Evolutionary conservation across 176 grass and related monocot genomes (phyloP), one percentile per base, ranked within the genome.

Genomic region (Cenchrus fungigraminus): DNA sequence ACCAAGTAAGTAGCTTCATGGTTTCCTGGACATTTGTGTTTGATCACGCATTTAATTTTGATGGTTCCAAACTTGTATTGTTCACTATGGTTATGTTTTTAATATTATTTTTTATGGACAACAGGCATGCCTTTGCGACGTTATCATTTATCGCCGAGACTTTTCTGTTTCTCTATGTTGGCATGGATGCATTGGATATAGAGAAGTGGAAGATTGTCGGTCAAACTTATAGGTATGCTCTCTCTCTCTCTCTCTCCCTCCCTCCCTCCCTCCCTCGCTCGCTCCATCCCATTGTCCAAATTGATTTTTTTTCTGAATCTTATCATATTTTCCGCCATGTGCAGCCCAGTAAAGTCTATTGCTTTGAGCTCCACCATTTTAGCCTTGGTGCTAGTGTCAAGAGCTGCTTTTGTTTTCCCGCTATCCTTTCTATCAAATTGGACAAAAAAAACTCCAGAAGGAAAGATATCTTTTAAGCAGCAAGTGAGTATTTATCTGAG

Each of bases 121-220:
- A 68, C 77, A 97, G 92, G 92, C 95, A 97, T 72, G 87, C 90
- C 80, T 97, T 97, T 89, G 95, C 92, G 3, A 95, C 92, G 65
- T 79, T 95, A 76, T 97, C 95, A 54, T 97, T 97, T 88, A 97
- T 97, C 31, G 56, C 92, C 0, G 95, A 97, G 79, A 91, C 86
- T 56, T 97, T 97, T 83, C 87, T 97, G 25, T 97, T 97, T 88
- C 92, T 97, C 29, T 97, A 97, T 67, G 92, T 97, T 80, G 95
- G 95, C 57, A 97, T 92, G 86, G 95, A 97, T 93, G 95, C 95
- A 59, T 79, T 97, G 82, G 95, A 97, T 80, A 97, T 97, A 79
- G 95, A 97, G 63, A 97, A 97, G 79, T 97, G 95, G 92, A 93
- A 87, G 63, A 82, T 93, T 88, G 92, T 91, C 6, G 58, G 81